Conservation (phyloP, 768 basidiomycete species). For the Xerocomus spinulosus region DNA sequence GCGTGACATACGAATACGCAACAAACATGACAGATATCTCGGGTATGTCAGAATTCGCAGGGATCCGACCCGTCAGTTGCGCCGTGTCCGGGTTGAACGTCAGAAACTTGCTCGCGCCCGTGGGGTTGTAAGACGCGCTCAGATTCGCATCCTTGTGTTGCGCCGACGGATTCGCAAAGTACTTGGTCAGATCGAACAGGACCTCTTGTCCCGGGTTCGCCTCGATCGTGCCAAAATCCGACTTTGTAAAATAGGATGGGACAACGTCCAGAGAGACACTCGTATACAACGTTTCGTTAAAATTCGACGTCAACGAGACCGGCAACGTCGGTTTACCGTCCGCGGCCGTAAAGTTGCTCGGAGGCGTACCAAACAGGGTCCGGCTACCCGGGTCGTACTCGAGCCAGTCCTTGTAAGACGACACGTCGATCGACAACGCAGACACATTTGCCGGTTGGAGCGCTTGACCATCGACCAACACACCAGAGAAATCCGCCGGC, state of each 20-base stretch:
- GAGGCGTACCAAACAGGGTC: conserved; percentile 64
- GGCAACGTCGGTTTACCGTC: conserved; percentile 43
- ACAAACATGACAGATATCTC: conserved; percentile 55
- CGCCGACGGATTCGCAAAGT: conserved; percentile 46
- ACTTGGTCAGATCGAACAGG: conserved; percentile 49
- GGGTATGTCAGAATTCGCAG: conserved; percentile 38
- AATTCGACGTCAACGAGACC: conserved; percentile 54
- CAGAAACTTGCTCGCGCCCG: conserved; percentile 46
- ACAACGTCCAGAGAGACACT: conserved; percentile 63
- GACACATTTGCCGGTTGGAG: conserved; percentile 58
- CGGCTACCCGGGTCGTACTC: conserved; percentile 51
- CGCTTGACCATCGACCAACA: conserved; percentile 57
- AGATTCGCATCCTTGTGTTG: conserved; percentile 47
- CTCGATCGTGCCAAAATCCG: conserved; percentile 53
- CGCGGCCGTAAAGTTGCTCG: conserved; percentile 36
- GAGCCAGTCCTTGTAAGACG: conserved; percentile 53
- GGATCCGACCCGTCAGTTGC: conserved; percentile 54
- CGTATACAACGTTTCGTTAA: conserved; percentile 64
- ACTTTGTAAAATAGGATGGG: conserved; percentile 65
- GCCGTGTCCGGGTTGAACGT: conserved; percentile 43
- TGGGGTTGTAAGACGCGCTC: conserved; percentile 52
- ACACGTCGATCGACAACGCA: conserved; percentile 54
- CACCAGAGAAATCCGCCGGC: conserved; percentile 54
- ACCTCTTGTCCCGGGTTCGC: conserved; percentile 48
- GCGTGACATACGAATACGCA: conserved; percentile 61